phyloP scores from a whole-genome alignment of 768 basidiomycete genomes.

The Galerina marginata region DNA sequence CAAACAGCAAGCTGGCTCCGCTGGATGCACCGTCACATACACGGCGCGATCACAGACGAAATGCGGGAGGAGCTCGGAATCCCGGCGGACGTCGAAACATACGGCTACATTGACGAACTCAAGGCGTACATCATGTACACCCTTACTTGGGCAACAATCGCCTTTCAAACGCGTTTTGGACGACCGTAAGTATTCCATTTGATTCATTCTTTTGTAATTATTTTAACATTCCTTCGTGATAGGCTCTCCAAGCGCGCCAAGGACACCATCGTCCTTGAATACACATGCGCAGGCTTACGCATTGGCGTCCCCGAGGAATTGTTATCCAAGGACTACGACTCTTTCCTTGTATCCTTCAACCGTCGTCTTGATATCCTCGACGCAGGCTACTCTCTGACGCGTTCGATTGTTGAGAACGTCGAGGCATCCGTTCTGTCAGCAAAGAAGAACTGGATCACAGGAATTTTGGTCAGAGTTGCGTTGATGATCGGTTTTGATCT shows the following conservation, averaged over 20 bases:
- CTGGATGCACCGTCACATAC: neutral
- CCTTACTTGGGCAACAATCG: neutral
- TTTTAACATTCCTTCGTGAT: no score
- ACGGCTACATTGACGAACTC: neutral
- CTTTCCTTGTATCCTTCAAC: neutral
- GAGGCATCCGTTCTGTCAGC: neutral
- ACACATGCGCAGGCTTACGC: constrained; percentile 4
- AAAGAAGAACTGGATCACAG: neutral
- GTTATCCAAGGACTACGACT: neutral
- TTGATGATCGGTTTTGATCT: constrained; percentile 4
- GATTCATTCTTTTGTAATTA: neutral
- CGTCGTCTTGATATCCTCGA: neutral
- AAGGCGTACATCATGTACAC: constrained; percentile 3
- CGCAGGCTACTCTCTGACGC: neutral
- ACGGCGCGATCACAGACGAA: neutral
- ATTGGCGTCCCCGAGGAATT: constrained; percentile 3
- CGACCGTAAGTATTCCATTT: neutral
- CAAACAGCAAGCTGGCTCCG: constrained; percentile 6
- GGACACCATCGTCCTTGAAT: constrained; percentile 6
- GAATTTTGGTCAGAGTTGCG: neutral
- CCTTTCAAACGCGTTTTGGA: neutral
- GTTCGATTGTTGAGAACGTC: neutral
- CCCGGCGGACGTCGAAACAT: neutral
- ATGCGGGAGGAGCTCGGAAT: neutral
- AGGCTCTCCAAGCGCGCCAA: constrained; percentile 6